A percentile compares a stretch with the other conserved stretches of the same genome.
phyloP scores from a whole-genome alignment of 768 basidiomycete genomes.

The Agrocybe praecox region DNA sequence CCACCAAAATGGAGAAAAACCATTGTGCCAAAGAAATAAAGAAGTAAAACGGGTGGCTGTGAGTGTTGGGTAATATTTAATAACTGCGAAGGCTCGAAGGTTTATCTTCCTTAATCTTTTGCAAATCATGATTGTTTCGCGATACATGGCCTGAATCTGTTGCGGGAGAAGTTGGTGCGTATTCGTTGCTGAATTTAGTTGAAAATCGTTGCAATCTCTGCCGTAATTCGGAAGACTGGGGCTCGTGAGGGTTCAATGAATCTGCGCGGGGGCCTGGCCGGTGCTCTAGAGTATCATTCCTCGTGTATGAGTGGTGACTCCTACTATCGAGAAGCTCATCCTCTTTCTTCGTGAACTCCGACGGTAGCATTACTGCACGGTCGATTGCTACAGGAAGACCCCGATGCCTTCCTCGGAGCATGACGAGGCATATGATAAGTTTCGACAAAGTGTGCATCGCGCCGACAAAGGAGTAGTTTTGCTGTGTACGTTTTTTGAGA shows the following conservation, averaged over 20 bases:
- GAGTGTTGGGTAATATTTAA: not conserved
- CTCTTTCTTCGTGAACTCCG: constrained; percentile 49
- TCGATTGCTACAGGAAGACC: constrained; percentile 88
- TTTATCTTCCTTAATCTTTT: not conserved
- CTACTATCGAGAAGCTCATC: constrained; percentile 13
- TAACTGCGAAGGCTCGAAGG: not conserved
- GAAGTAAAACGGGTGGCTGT: not conserved
- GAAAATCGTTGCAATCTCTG: constrained; percentile 15
- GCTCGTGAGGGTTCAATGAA: constrained; percentile 15
- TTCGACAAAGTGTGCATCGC: constrained; percentile 83
- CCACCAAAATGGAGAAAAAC: too few species aligned
- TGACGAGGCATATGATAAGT: constrained; percentile 82
- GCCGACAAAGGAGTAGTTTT: constrained; percentile 81
- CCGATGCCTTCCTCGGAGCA: constrained; percentile 93
- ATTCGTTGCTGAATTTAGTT: constrained; percentile 2
- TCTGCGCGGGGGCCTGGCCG: constrained; percentile 15
- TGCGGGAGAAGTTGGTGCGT: not conserved
- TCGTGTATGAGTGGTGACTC: not conserved
- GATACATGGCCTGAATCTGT: not conserved
- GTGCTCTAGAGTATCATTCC: not conserved
- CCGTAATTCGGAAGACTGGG: constrained; percentile 7
- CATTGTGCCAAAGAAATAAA: not conserved
- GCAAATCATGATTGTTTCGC: not conserved
- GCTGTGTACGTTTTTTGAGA: constrained; percentile 39
- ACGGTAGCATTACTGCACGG: constrained; percentile 81